Percentiles rank a stretch among this genome's conserved stretches.
Conservation (phyloP, 2,329 filamentous ascomycete species). For the Pseudogymnoascus sp. region DNA sequence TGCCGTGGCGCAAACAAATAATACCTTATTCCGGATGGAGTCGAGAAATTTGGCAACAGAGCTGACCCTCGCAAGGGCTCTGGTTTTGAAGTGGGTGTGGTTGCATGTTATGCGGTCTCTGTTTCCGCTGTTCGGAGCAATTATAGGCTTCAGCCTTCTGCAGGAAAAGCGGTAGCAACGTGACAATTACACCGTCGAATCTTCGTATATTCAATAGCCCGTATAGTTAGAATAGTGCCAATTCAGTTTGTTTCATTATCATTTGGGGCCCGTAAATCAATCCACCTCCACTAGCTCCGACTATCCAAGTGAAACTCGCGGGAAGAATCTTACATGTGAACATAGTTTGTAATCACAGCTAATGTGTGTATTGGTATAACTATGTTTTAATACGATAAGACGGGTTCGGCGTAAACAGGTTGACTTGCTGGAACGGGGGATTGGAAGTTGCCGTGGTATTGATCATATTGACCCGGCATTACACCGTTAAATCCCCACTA, state of each 20-base stretch:
- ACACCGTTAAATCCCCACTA: background rate
- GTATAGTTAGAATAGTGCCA: background rate
- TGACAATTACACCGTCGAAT: background rate
- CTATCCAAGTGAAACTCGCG: background rate
- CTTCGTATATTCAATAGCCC: background rate
- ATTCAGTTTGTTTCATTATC: background rate
- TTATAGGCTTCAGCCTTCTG: constrained; percentile 12
- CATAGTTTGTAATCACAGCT: background rate
- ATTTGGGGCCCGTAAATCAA: background rate
- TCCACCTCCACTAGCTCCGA: background rate
- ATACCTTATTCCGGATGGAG: constrained; percentile 24
- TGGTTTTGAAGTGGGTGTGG: constrained; percentile 25
- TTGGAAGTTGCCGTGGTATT: background rate
- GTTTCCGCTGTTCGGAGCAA: constrained; percentile 19
- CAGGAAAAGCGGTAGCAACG: background rate
- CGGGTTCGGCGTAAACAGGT: background rate
- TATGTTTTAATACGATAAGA: background rate
- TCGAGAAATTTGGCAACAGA: background rate
- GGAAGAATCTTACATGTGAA: background rate
- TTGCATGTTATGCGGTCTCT: constrained; percentile 23
- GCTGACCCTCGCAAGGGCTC: constrained; percentile 12
- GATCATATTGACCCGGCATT: background rate
- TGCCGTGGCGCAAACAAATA: constrained; percentile 31
- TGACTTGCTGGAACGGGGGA: background rate
- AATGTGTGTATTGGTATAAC: background rate